These are phyloP conservation scores for Curvularia hawaiiensis DNA, from an alignment of 2,329 filamentous ascomycete genomes.

Conservation along the genomic window DNA sequence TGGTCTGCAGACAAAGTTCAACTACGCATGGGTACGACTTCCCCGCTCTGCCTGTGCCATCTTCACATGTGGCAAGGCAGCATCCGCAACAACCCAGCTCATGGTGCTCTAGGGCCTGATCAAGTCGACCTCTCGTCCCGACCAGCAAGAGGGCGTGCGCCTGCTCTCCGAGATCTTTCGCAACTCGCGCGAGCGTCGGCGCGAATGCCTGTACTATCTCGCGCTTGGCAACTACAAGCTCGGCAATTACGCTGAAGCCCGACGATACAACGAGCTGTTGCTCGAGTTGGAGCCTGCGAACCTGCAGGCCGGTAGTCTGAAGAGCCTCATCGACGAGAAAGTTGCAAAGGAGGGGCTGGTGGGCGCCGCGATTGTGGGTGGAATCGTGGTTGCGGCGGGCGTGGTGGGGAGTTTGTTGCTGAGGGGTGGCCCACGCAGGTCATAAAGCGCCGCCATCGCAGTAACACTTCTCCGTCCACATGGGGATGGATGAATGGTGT, in stretches of 20 bases:
- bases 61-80: slow-evolving; percentile 2
- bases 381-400: slow-evolving; percentile 90
- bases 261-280: slow-evolving; percentile 91
- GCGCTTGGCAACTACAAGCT: slow-evolving; percentile 98
- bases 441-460: slow-evolving; percentile 31
- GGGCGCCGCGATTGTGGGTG: slow-evolving; percentile 93
- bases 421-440: slow-evolving; percentile 69
- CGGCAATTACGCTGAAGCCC: slow-evolving; percentile 93
- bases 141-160: slow-evolving; percentile 93
- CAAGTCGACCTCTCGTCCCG: slow-evolving; percentile 81
- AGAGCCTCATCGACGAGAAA: slow-evolving; percentile 90
- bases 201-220: slow-evolving; percentile 98
- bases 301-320: slow-evolving; percentile 85
- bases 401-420: slow-evolving; percentile 88
- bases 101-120: slow-evolving; percentile 74
- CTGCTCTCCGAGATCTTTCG: slow-evolving; percentile 97
- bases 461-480: neutral
- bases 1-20: slow-evolving; percentile 98
- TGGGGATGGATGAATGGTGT: neutral
- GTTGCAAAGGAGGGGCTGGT: slow-evolving; percentile 93
- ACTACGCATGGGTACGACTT: slow-evolving; percentile 89
- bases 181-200: slow-evolving; percentile 85
- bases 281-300: slow-evolving; percentile 91
- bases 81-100: slow-evolving; percentile 10
- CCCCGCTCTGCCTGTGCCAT: slow-evolving; percentile 3